These are phyloP conservation scores for Coemansia furcata DNA, from an alignment of 192 early-diverging fungal genomes.

Conservation along the genomic window DNA sequence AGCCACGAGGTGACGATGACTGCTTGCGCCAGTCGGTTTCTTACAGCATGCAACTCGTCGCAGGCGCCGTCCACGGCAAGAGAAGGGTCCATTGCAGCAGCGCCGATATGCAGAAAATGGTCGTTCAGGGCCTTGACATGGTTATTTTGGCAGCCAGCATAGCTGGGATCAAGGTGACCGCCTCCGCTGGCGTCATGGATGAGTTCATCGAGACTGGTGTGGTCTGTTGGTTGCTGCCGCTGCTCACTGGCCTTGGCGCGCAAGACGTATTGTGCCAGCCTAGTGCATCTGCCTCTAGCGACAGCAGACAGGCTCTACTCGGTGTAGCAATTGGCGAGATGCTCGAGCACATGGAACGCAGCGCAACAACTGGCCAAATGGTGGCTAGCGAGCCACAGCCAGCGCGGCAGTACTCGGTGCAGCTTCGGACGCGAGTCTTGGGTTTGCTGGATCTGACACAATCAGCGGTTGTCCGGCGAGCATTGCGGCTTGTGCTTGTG, in stretches of 20 bases:
- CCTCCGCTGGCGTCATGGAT: slow-evolving; percentile 4
- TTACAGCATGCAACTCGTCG: slow-evolving; percentile 13
- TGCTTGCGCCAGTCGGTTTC: not conserved
- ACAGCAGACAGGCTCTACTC: not conserved
- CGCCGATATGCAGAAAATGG: slow-evolving; percentile 5
- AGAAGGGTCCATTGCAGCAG: not conserved
- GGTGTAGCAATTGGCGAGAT: slow-evolving; percentile 8
- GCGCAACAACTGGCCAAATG: not conserved
- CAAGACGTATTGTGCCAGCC: not conserved
- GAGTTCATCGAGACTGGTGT: not conserved
- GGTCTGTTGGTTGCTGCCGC: slow-evolving; percentile 26
- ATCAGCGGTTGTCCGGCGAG: not conserved
- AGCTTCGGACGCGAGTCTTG: slow-evolving; percentile 24
- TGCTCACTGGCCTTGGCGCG: slow-evolving; percentile 16
- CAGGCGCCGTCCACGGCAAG: slow-evolving; percentile 4
- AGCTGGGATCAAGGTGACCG: not conserved
- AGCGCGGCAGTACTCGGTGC: slow-evolving; percentile 20
- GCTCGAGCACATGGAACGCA: slow-evolving; percentile 12
- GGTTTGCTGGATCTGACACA: slow-evolving; percentile 25
- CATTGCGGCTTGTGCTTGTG: slow-evolving; percentile 16
- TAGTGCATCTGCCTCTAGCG: not conserved
- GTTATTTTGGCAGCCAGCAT: slow-evolving; percentile 31
- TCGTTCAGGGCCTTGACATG: slow-evolving; percentile 30
- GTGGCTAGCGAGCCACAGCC: not conserved
- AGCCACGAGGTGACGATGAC: not conserved